Evolutionary conservation across 2,329 filamentous ascomycete species (phyloP).

Genomic region (Aspergillaceae sp.): DNA sequence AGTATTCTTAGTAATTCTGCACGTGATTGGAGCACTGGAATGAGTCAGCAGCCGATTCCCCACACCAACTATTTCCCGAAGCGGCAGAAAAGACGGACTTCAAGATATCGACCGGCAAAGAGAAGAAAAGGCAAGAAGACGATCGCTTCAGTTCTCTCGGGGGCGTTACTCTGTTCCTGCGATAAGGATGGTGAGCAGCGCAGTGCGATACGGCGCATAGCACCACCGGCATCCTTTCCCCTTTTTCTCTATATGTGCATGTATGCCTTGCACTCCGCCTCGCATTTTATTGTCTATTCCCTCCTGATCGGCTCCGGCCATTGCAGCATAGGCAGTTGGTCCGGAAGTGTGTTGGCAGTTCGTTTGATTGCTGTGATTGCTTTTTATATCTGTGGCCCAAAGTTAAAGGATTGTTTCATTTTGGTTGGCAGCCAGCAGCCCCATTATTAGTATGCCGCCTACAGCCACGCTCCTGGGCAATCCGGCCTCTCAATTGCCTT

Average conservation of each 20-base stretch:
- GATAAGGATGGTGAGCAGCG: not conserved
- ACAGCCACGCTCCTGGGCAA: conserved; percentile 19
- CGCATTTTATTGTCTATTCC: not conserved
- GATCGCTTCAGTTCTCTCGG: no score
- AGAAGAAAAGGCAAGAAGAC: not conserved
- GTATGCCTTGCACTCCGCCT: not conserved
- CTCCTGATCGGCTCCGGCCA: not conserved
- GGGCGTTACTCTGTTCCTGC: no score
- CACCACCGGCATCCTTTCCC: not conserved
- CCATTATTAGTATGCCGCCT: conserved; percentile 21
- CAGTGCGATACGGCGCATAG: not conserved
- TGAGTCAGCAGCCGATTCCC: not conserved
- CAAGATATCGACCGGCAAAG: not conserved
- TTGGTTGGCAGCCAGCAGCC: not conserved
- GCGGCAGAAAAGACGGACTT: not conserved
- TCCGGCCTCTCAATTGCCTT: conserved; percentile 24
- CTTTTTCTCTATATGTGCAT: not conserved
- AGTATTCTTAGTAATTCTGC: not conserved
- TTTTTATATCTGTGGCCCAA: not conserved
- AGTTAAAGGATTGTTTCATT: not conserved
- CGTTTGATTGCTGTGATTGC: conserved; percentile 1
- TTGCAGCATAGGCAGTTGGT: conserved; percentile 1
- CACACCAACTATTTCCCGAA: not conserved
- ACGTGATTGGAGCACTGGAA: not conserved
- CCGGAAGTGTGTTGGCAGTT: not conserved